Evolutionary conservation across 768 basidiomycete species (phyloP), one percentile per base, ranked within the genome.

Genomic region (Boletus vinaceobasis): DNA sequence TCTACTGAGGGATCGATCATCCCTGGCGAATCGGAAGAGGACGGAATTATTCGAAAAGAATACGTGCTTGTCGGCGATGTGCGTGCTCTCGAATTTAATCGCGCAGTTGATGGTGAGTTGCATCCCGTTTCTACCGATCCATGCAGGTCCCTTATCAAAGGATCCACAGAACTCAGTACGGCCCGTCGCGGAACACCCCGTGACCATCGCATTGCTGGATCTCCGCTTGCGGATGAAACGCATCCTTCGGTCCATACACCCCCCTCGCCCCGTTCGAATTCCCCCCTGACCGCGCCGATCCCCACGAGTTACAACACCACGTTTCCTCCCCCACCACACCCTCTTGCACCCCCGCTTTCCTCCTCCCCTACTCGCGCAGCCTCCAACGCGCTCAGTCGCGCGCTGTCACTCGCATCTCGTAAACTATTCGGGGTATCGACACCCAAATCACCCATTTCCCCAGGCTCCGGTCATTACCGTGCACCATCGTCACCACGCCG

Each of bases 41-140:
- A 91, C 64, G 88, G 88, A 0, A 75, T 86, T 47, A 76, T 92
- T 46, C 79, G 87, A 49, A 80, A 85, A 58, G 96, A 98, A 65
- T 99, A 99, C 62, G 96, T 98, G 0, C 81, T 99, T 1, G 90
- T 98, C 1, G 94, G 88, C 40, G 93, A 99, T 69, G 84, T 82
- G 50, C 80, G 87, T 47, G 90, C 90, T 2, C 89, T 98, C 3
- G 95, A 98, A 67, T 92, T 98, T 68, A 93, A 92, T 67, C 84
- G 85, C 15, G 83, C 93, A 3, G 88, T 96, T 2, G 96, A 98
- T 74, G 95, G 95, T 90, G 57, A 62, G 84, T 70, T 17, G 26
- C 27, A 45, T 37, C 46, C 14, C 8, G 23, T 39, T n/a, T 14
- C 37, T n/a, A 5, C 11, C 35, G 14, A 15, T 47, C 45, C 37